Percentiles rank a stretch among this genome's conserved stretches.
phyloP scores from a whole-genome alignment of 2,329 filamentous ascomycete species.

The Fonsecaea multimorphosa region DNA sequence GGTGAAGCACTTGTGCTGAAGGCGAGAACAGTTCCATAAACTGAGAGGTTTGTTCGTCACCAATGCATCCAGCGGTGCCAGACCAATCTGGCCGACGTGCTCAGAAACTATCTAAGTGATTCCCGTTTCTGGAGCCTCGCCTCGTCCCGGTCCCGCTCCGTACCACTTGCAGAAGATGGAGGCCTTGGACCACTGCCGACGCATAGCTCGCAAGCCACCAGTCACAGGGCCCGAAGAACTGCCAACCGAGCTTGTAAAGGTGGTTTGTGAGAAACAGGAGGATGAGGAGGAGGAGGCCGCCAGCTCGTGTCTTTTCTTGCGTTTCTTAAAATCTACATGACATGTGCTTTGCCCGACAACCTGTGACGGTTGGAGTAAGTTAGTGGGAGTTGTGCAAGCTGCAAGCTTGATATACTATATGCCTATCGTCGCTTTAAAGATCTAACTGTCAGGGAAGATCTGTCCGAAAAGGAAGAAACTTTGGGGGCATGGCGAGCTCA shows the following conservation, averaged over 20 bases:
- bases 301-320: neutral
- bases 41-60: neutral
- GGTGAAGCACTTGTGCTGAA: neutral
- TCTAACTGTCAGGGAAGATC: neutral
- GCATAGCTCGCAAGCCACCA: neutral
- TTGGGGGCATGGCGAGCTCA: neutral
- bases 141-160: slow-evolving; percentile 2
- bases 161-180: neutral
- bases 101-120: neutral
- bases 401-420: neutral
- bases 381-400: neutral
- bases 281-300: neutral
- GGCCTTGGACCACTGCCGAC: neutral
- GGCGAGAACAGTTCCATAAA: neutral
- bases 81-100: neutral
- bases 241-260: neutral
- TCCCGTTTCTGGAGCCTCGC: neutral
- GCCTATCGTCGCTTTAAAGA: neutral
- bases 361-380: neutral
- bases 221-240: neutral
- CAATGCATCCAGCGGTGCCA: neutral
- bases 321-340: neutral
- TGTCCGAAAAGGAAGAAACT: neutral
- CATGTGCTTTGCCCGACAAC: neutral
- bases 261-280: neutral